Conservation (phyloP, 202 grass and related monocot species). For the Carex arenaria region DNA sequence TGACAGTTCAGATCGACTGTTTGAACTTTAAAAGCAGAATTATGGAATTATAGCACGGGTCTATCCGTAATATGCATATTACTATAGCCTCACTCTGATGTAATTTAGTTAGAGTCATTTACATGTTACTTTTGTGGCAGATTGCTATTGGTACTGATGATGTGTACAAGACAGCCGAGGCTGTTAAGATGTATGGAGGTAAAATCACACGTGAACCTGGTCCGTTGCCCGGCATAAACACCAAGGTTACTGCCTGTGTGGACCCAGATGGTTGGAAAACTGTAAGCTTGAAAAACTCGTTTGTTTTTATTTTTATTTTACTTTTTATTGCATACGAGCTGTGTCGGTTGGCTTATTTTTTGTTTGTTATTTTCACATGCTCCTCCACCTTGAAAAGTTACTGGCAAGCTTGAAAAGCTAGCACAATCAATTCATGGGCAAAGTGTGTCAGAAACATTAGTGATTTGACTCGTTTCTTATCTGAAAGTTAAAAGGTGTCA, state of each 20-base stretch:
- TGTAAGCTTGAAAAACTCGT: constrained; percentile 40
- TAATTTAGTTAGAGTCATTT: constrained; percentile 5
- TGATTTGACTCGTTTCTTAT: constrained; percentile 1
- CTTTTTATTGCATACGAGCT: not conserved
- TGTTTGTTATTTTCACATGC: not conserved
- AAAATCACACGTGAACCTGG: constrained; percentile 77
- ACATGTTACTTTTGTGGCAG: constrained; percentile 40
- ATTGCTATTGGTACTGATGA: constrained; percentile 96
- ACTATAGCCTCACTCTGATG: not conserved
- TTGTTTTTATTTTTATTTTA: constrained; percentile 5
- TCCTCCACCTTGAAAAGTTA: not conserved
- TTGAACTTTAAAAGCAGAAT: too few species aligned
- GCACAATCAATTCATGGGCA: not conserved
- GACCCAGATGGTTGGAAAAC: constrained; percentile 99
- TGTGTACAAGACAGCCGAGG: constrained; percentile 94
- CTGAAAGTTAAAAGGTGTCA: not conserved
- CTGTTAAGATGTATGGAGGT: constrained; percentile 67
- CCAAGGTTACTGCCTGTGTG: constrained; percentile 84
- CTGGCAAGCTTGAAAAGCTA: not conserved
- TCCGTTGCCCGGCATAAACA: constrained; percentile 80
- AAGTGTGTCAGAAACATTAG: not conserved
- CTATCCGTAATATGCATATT: too few species aligned
- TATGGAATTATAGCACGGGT: too few species aligned
- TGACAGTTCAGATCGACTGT: too few species aligned
- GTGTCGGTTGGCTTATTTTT: not conserved